phyloP scores from a whole-genome alignment of 495 filamentous ascomycete species.

The Choiromyces venosus region DNA sequence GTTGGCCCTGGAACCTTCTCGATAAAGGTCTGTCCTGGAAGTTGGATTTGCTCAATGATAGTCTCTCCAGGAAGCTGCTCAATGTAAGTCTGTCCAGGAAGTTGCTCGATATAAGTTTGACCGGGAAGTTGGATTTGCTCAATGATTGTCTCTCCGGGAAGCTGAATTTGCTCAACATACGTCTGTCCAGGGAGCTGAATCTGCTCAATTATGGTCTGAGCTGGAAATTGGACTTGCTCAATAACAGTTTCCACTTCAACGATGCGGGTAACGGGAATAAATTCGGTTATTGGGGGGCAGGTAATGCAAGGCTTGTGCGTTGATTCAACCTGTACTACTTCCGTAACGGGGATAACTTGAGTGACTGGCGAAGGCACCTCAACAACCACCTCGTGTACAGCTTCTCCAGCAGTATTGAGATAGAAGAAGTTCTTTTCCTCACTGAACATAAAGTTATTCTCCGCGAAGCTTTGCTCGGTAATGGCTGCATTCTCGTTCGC shows the following conservation, averaged over 20 bases:
- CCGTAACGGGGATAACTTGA: conserved; percentile 5
- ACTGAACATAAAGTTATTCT: conserved; percentile 35
- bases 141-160: conserved; percentile 18
- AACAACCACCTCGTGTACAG: conserved; percentile 1
- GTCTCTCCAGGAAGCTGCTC: conserved; percentile 24
- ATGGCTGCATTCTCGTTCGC: conserved; percentile 39
- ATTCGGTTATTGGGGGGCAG: conserved; percentile 31
- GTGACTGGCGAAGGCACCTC: conserved; percentile 15
- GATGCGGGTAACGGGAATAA: conserved; percentile 9
- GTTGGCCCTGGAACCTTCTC: conserved; percentile 27
- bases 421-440: conserved; percentile 42
- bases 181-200: conserved; percentile 33
- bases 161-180: conserved; percentile 18
- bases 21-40: conserved; percentile 27
- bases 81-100: conserved; percentile 29
- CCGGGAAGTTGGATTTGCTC: conserved; percentile 28
- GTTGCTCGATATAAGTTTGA: conserved; percentile 14
- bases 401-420: conserved; percentile 29
- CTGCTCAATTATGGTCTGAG: conserved; percentile 24
- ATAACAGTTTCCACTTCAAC: conserved; percentile 17
- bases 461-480: conserved; percentile 32
- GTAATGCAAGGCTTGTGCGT: conserved; percentile 24
- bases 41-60: conserved; percentile 19
- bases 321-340: conserved; percentile 10
- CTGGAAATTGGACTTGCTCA: conserved; percentile 26